Percentiles rank a stretch among this genome's conserved stretches.
These are phyloP conservation scores for Pleurotus giganteus DNA, from an alignment of 768 basidiomycete species.

Conservation along the genomic window DNA sequence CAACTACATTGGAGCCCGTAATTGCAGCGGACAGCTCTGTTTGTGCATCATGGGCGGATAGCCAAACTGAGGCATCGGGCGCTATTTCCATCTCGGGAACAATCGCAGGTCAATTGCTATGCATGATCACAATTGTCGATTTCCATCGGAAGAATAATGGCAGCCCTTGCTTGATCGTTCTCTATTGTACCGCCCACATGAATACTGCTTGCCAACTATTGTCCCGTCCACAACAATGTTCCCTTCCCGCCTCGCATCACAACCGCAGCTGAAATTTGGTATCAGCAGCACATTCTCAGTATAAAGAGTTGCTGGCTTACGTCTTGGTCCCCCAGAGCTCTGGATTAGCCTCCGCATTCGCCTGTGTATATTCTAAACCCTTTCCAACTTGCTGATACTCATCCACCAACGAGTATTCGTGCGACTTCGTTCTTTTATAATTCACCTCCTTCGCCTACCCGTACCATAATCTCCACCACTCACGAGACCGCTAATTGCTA, in stretches of 20 bases:
- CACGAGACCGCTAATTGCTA: background rate
- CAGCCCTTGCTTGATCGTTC: background rate
- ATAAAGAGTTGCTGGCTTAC: conserved; percentile 1
- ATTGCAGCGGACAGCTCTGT: background rate
- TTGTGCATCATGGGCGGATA: background rate
- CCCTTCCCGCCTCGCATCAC: background rate
- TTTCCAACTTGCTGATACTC: conserved; percentile 8
- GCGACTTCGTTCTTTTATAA: conserved; percentile 6
- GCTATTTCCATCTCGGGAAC: background rate
- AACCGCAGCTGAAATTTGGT: conserved; percentile 1
- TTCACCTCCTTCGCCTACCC: background rate
- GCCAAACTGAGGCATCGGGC: too few relatives aligned
- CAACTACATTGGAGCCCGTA: too few relatives aligned
- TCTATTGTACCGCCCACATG: background rate
- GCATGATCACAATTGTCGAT: too few relatives aligned
- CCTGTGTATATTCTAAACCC: background rate
- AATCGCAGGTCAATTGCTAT: too few relatives aligned
- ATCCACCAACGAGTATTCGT: background rate
- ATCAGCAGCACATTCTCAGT: background rate
- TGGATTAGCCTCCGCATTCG: conserved; percentile 2
- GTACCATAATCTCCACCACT: background rate
- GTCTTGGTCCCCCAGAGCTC: conserved; percentile 2
- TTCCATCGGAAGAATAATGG: background rate
- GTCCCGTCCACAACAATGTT: conserved; percentile 5
- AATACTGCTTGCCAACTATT: conserved; percentile 4